phyloP scores from a whole-genome alignment of 2,329 filamentous ascomycete species.

The Pseudogymnoascus pannorum region DNA sequence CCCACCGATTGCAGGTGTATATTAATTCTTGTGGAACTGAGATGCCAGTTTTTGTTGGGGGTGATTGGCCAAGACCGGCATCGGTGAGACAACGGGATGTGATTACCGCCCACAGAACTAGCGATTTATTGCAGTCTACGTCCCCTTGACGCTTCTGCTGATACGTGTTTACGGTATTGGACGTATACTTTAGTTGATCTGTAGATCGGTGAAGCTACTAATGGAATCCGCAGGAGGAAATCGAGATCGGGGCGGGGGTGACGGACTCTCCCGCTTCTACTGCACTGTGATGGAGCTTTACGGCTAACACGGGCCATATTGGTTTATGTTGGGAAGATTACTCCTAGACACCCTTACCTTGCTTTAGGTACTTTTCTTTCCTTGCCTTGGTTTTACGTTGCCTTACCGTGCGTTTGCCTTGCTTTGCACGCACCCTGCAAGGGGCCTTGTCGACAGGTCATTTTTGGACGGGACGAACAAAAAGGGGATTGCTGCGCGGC shows the following conservation, averaged over 20 bases:
- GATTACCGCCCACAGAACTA: conserved; percentile 3
- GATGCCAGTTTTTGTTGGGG: neutral
- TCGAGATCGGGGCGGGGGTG: neutral
- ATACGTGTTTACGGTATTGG: neutral
- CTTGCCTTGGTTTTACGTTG: neutral
- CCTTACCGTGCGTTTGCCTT: neutral
- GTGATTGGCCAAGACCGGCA: neutral
- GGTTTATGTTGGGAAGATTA: neutral
- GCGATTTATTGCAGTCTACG: neutral
- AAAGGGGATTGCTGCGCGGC: neutral
- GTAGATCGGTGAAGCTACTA: neutral
- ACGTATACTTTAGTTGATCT: neutral
- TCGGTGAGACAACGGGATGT: neutral
- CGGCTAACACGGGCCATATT: neutral
- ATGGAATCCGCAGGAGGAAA: neutral
- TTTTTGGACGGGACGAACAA: neutral
- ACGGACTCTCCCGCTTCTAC: neutral
- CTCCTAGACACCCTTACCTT: neutral
- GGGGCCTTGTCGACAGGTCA: neutral
- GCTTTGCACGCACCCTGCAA: neutral
- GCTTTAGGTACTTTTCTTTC: neutral
- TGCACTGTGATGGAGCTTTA: neutral
- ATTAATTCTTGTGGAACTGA: neutral
- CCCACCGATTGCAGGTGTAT: neutral
- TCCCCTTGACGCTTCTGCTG: neutral